These are phyloP conservation scores for Podosphaera fusca DNA, from an alignment of 2,329 filamentous ascomycete genomes.

Conservation along the genomic window DNA sequence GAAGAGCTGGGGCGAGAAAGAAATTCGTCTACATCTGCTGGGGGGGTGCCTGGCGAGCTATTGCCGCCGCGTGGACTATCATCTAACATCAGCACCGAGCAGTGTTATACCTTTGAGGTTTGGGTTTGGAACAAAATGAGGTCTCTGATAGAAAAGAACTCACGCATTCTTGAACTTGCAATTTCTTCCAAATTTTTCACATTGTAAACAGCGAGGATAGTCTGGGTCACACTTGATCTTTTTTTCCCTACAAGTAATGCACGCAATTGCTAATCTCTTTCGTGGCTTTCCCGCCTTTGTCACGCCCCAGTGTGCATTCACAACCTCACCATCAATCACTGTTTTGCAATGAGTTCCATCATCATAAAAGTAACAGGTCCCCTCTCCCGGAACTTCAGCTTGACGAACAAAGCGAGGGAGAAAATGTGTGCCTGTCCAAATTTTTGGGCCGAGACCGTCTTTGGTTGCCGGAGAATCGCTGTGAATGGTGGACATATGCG, in stretches of 20 bases:
- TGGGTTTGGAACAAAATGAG: not conserved
- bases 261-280: conserved; percentile 80
- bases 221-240: conserved; percentile 94
- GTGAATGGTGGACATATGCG: conserved; percentile 10
- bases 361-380: conserved; percentile 66
- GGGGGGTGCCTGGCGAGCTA: conserved; percentile 16
- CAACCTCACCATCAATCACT: conserved; percentile 61
- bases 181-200: conserved; percentile 67
- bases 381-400: conserved; percentile 51
- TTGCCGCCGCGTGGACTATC: conserved; percentile 16
- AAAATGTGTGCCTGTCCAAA: conserved; percentile 45
- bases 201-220: conserved; percentile 69
- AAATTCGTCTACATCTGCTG: conserved; percentile 14
- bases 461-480: conserved; percentile 20
- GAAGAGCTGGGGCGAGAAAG: conserved; percentile 12
- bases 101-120: not conserved
- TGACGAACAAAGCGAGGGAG: conserved; percentile 40
- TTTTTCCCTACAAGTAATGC: conserved; percentile 81
- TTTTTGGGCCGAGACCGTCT: conserved; percentile 41
- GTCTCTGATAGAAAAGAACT: conserved; percentile 19
- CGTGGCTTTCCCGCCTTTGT: conserved; percentile 86
- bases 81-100: conserved; percentile 17
- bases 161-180: conserved; percentile 76
- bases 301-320: conserved; percentile 82
- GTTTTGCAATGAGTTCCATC: conserved; percentile 66